These are phyloP conservation scores for Linnemannia hyalina DNA, from an alignment of 192 early-diverging fungal species.

Conservation along the genomic window DNA sequence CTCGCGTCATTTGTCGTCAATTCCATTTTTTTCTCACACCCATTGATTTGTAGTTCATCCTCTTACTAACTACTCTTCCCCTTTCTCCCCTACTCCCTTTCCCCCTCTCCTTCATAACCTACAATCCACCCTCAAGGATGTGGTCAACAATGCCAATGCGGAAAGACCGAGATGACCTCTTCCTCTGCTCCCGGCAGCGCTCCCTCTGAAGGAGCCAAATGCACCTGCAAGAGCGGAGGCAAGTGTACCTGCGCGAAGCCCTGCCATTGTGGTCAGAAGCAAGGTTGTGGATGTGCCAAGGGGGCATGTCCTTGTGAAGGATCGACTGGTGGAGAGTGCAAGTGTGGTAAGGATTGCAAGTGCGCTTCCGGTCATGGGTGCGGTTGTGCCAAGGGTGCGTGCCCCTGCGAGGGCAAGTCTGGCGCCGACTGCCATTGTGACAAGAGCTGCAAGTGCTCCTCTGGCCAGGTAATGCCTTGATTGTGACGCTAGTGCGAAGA, in stretches of 20 bases:
- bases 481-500: neutral
- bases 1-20: constrained; percentile 49
- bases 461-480: neutral
- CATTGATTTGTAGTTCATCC: neutral
- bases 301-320: neutral
- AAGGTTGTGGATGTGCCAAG: neutral
- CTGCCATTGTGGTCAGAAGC: constrained; percentile 15
- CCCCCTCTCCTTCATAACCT: neutral
- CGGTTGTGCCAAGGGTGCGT: constrained; percentile 5
- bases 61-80: constrained; percentile 4
- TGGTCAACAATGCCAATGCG: constrained; percentile 33
- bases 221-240: constrained; percentile 19
- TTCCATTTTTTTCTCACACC: neutral
- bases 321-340: neutral
- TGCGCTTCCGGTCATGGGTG: neutral
- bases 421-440: constrained; percentile 10
- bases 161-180: constrained; percentile 10
- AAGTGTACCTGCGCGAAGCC: constrained; percentile 24
- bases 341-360: neutral
- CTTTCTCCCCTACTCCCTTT: neutral
- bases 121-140: constrained; percentile 5
- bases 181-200: neutral
- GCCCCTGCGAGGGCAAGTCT: neutral
- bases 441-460: constrained; percentile 9
- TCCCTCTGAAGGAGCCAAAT: neutral